Base-by-base conservation (phyloP, 2,329 filamentous ascomycete species). In the Xylariaceae sp. region DNA sequence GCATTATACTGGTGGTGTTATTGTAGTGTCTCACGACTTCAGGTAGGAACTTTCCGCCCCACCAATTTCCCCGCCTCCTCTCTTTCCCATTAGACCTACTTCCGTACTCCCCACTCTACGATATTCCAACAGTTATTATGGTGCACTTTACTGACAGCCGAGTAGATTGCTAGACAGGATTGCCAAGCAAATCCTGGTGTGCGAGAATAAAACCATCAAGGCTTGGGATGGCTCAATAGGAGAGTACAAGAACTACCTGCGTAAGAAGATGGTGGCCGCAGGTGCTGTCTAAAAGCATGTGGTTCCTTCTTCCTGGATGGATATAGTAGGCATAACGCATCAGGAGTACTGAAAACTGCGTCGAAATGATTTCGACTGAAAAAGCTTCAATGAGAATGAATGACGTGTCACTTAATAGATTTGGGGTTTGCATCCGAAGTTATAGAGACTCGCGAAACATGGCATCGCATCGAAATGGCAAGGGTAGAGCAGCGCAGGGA, bases 1-100 rank as follows among this genome's bases (percentile, higher is more conserved):
- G 65, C 86, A 89, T 49, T 98, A 88, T 70, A 91, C 82, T 56
- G 93, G 93, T 63, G 93, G 94, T 86, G 92, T 97, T 41, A 88
- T 97, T 43, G 92, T 97, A 55, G 93, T 98, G 47, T 94, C 87
- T 62, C 93, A 98, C 86, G 93, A 98, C 71, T 98, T 98, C 82
- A 86, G 90, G 90, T 94, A 82, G 67, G 83, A 62, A 44, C 44
- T 19, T 3, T 10, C 17, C 16, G 14, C 22, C 29, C n/a, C 8
- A 5, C 6, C 25, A 44, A 20, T 38, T 45, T 38, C 16, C 11
- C n/a, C n/a, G n/a, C n/a, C n/a, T n/a, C n/a, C n/a, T n/a, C n/a
- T n/a, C n/a, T n/a, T n/a, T n/a, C n/a, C n/a, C n/a, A n/a, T n/a
- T n/a, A n/a, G n/a, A n/a, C n/a, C n/a, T n/a, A n/a, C n/a, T n/a